Conservation (phyloP, 257 asterid genomes). For the Petrea volubilis region DNA sequence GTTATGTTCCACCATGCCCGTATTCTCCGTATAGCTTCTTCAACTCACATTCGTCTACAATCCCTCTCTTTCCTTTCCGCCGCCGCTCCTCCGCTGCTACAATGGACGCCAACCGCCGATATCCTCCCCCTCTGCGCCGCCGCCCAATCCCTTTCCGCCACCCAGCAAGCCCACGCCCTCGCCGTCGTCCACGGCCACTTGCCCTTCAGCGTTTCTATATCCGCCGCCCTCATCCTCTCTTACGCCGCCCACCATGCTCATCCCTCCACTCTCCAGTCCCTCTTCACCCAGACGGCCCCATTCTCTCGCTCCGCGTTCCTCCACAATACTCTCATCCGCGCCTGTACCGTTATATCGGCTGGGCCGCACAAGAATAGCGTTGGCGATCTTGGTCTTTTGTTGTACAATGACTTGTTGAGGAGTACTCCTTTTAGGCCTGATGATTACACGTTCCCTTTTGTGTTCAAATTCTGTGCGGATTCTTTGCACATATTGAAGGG, state of each 20-base stretch:
- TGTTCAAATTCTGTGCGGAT: conserved; percentile 67
- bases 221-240: conserved; percentile 69
- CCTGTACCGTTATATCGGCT: conserved; percentile 32
- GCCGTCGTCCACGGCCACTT: conserved; percentile 52
- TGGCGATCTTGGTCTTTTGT: conserved; percentile 27
- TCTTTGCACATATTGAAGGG: conserved; percentile 44
- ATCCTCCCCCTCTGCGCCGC: conserved; percentile 45
- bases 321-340: conserved; percentile 67
- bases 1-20: conserved; percentile 45
- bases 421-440: conserved; percentile 42
- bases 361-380: conserved; percentile 19
- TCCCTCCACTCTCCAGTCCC: conserved; percentile 26
- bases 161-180: conserved; percentile 62
- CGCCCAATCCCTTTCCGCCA: conserved; percentile 44
- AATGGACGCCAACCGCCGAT: conserved; percentile 24
- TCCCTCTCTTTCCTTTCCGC: conserved; percentile 12
- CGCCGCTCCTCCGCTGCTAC: conserved; percentile 5
- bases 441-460: conserved; percentile 74
- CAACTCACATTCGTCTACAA: conserved; percentile 12
- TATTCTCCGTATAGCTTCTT: conserved; percentile 22
- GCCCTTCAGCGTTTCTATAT: conserved; percentile 59
- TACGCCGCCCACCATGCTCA: conserved; percentile 47
- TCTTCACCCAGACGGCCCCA: conserved; percentile 43
- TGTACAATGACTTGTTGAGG: conserved; percentile 55
- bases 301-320: conserved; percentile 63